phyloP scores from a whole-genome alignment of 208 protist species.

The Leishmania mexicana region DNA sequence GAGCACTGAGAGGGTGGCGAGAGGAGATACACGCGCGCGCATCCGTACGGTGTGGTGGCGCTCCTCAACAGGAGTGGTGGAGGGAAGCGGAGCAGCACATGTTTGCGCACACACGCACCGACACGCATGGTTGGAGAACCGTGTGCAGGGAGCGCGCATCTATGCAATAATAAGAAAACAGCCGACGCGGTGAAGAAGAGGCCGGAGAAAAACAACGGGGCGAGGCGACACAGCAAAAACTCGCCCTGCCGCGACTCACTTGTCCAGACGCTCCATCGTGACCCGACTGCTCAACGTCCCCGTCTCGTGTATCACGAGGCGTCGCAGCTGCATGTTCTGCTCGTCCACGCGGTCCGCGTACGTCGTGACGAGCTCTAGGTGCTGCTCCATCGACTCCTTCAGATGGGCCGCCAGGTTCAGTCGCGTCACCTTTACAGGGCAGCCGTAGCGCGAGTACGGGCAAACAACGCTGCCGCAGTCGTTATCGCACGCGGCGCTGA shows the following conservation, averaged over 20 bases:
- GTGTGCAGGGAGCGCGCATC: constrained; percentile 1
- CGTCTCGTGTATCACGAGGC: constrained; percentile 43
- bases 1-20: background rate
- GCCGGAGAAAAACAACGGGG: background rate
- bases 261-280: constrained; percentile 3
- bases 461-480: constrained; percentile 34
- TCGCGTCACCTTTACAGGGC: constrained; percentile 47
- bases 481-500: background rate
- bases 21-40: background rate
- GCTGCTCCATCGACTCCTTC: constrained; percentile 48
- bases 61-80: background rate
- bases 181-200: constrained; percentile 6
- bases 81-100: background rate
- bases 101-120: background rate
- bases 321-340: constrained; percentile 74
- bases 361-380: constrained; percentile 64
- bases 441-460: constrained; percentile 79
- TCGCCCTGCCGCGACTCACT: background rate
- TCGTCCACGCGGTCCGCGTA: constrained; percentile 74
- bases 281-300: constrained; percentile 26
- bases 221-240: constrained; percentile 14
- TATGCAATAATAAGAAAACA: background rate
- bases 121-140: background rate
- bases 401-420: constrained; percentile 55
- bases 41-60: background rate